Evolutionary conservation across 2,329 filamentous ascomycete genomes (phyloP).

Genomic region (Penicillium hordei): DNA sequence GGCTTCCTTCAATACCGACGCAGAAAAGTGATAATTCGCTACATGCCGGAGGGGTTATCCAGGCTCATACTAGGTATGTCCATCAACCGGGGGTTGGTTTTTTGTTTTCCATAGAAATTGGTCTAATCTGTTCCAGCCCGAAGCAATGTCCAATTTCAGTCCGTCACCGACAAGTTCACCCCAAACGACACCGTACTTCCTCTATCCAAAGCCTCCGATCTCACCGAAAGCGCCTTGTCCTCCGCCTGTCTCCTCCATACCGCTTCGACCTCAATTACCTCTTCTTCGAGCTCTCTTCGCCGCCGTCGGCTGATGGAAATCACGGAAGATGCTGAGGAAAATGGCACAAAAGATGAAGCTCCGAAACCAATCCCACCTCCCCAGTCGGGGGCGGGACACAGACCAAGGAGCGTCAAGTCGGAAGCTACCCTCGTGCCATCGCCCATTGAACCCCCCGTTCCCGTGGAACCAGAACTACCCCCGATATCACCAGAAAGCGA

Average conservation of each 20-base stretch:
- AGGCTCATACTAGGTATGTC: constrained; percentile 82
- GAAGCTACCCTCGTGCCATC: constrained; percentile 38
- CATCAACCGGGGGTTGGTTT: neutral
- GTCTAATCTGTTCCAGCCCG: constrained; percentile 60
- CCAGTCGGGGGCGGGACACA: constrained; percentile 21
- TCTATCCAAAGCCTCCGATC: constrained; percentile 70
- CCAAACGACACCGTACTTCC: constrained; percentile 85
- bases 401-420: constrained; percentile 35
- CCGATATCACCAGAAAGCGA: constrained; percentile 16
- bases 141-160: constrained; percentile 68
- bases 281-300: constrained; percentile 76
- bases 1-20: constrained; percentile 87
- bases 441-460: constrained; percentile 3
- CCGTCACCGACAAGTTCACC: constrained; percentile 66
- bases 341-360: constrained; percentile 53
- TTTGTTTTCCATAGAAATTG: constrained; percentile 10
- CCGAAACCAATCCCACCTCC: constrained; percentile 26
- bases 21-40: constrained; percentile 88
- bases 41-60: constrained; percentile 86
- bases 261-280: constrained; percentile 80
- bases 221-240: constrained; percentile 84
- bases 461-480: constrained; percentile 7
- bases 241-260: constrained; percentile 87
- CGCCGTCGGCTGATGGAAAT: constrained; percentile 83
- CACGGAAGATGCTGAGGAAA: constrained; percentile 87